Evolutionary conservation across 306 rosid species (phyloP), one percentile per base, ranked within the genome.

Genomic region (Dryas drummondii): DNA sequence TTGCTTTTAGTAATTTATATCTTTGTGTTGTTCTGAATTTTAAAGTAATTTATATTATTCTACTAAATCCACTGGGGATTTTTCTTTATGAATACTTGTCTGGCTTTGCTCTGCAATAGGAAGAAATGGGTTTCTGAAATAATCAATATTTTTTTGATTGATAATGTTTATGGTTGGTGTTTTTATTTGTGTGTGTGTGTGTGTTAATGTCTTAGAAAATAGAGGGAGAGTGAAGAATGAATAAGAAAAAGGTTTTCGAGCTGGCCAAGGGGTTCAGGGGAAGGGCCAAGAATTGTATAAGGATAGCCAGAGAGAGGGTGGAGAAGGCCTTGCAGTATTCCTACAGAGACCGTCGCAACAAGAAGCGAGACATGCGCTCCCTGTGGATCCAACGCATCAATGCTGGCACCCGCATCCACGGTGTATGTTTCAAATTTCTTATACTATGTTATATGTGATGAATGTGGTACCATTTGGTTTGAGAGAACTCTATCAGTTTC

Each of bases 321-420:
- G 98, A 94, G 83, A 94, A 94, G 89, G 98, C 97, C 32, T 87
- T 94, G 91, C 98, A 91, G 82, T 91, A 94, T 84, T 90, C 98
- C 27, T 94, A 94, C 77, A 85, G 98, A 68, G 98, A 94, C 37
- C 97, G 98, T n/a, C 90, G 97, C 26, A 91, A 82, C 85, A 94
- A 94, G 88, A 94, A 94, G 85, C 83, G 99, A 3, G 99, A 94
- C 75, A 92, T 94, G 99, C 89, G 97, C 17, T 86, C 92, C 37
- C 99, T 94, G 67, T 94, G 99, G 99, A 94, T 94, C 69, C 92
- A 87, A 66, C 85, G 97, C 50, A 94, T 92, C 78, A 94, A 94
- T 67, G 99, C 97, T 60, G 99, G 99, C 63, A 90, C 97, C 47
- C 97, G 97, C 77, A 74, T 81, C 54, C 93, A 92, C 48, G 97